Percentiles rank a stretch among this genome's conserved stretches.
Conservation (phyloP, 805 yeast species). For the Wickerhamiella bombiphila region DNA sequence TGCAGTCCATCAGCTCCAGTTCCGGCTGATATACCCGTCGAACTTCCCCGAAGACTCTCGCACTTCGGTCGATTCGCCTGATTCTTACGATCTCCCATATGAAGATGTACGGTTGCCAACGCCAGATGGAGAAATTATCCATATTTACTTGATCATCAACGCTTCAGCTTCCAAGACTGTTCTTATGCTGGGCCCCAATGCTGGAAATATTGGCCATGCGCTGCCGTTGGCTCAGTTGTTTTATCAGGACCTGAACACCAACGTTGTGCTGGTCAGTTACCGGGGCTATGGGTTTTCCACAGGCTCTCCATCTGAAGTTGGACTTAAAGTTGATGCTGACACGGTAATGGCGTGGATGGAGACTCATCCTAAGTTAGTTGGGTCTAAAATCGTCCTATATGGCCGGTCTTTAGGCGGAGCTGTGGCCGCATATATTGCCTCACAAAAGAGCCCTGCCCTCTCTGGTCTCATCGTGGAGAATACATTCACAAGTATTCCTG, state of each 20-base stretch:
- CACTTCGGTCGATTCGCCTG: constrained; percentile 63
- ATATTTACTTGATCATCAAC: constrained; percentile 40
- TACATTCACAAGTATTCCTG: constrained; percentile 63
- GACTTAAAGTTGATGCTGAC: constrained; percentile 71
- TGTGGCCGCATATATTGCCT: constrained; percentile 69
- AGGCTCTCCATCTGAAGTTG: constrained; percentile 62
- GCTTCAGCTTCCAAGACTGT: constrained; percentile 42
- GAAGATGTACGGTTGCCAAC: constrained; percentile 49
- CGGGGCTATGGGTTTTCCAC: constrained; percentile 80
- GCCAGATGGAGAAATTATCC: constrained; percentile 51
- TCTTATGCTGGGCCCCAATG: constrained; percentile 74
- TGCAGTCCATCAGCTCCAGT: constrained; percentile 31
- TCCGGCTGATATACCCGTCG: constrained; percentile 68
- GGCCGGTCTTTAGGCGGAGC: constrained; percentile 96
- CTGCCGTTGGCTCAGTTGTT: constrained; percentile 66
- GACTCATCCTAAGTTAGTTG: constrained; percentile 37
- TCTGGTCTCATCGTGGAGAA: constrained; percentile 69
- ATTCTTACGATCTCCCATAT: constrained; percentile 47
- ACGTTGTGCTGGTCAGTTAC: constrained; percentile 75
- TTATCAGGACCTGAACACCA: constrained; percentile 46
- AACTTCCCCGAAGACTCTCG: constrained; percentile 57
- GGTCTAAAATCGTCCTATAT: constrained; percentile 48
- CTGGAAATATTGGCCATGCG: constrained; percentile 89
- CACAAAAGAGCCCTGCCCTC: constrained; percentile 32
- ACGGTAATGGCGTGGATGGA: constrained; percentile 47